Evolutionary conservation across 441 rosid genomes (phyloP).

Genomic region (Adansonia gregorii): DNA sequence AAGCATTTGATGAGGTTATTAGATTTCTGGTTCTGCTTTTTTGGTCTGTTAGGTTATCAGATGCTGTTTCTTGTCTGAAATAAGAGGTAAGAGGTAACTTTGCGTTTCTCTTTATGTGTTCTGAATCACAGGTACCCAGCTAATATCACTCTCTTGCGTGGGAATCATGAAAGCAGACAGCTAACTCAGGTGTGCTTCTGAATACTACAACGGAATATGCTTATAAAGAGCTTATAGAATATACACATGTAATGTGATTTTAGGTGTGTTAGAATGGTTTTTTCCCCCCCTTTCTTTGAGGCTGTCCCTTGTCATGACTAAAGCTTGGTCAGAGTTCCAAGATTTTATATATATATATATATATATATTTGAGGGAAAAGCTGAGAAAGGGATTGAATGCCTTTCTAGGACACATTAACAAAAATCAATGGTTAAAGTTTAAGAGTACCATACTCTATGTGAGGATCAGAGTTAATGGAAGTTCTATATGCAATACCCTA

Average conservation of each 20-base stretch:
- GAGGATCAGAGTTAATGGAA: neutral
- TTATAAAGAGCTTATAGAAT: conserved; percentile 5
- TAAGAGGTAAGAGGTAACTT: conserved; percentile 16
- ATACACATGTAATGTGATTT: neutral
- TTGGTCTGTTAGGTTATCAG: neutral
- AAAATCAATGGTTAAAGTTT: conserved; percentile 3
- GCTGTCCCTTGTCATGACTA: neutral
- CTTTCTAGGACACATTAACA: neutral
- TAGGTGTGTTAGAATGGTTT: neutral
- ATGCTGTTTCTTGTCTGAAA: neutral
- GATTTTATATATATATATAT: too few relatives aligned
- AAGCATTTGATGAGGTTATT: neutral
- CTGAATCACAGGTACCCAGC: conserved; percentile 81
- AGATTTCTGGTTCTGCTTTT: neutral
- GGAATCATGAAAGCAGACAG: conserved; percentile 99
- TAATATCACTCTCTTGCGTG: conserved; percentile 95
- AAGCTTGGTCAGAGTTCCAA: neutral
- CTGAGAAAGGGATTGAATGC: neutral
- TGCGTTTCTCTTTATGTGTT: conserved; percentile 26
- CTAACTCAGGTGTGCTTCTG: conserved; percentile 83
- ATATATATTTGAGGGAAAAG: too few relatives aligned
- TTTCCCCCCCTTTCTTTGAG: neutral
- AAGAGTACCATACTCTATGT: neutral
- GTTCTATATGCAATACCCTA: neutral
- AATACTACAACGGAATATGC: conserved; percentile 14